phyloP scores from a whole-genome alignment of 768 basidiomycete genomes.

The Inosperma sp. region DNA sequence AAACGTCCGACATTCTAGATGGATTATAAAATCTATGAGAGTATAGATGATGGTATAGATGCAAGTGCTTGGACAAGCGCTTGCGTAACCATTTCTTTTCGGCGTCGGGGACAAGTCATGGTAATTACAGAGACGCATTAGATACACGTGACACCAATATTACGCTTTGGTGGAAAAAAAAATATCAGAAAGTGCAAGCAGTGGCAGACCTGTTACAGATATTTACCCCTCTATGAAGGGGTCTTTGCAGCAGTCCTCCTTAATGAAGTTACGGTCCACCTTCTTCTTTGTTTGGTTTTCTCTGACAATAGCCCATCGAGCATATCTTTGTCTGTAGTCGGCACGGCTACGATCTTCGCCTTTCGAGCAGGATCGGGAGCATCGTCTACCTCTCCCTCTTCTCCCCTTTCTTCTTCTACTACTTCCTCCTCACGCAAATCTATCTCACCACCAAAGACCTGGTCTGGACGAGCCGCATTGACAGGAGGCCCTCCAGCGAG shows the following conservation, averaged over 20 bases:
- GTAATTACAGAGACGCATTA: constrained; percentile 12
- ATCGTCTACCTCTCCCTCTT: constrained; percentile 78
- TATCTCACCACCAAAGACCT: constrained; percentile 61
- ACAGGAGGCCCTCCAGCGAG: constrained; percentile 38
- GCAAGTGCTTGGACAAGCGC: constrained; percentile 21
- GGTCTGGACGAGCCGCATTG: constrained; percentile 53
- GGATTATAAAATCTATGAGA: neutral
- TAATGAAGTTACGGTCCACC: constrained; percentile 37
- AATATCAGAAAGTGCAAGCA: no score
- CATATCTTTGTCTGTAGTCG: constrained; percentile 26
- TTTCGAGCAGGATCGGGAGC: constrained; percentile 52
- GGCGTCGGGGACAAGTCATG: constrained; percentile 15
- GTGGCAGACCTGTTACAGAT: no score
- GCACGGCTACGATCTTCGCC: constrained; percentile 47
- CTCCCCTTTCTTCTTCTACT: constrained; percentile 70
- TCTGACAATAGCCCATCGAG: constrained; percentile 25
- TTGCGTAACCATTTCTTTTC: constrained; percentile 13
- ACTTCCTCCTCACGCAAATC: constrained; percentile 77
- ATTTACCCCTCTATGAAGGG: no score
- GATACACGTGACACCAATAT: constrained; percentile 8
- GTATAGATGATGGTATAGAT: neutral
- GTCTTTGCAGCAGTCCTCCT: constrained; percentile 37
- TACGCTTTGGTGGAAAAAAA: no score
- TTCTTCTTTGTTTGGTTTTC: constrained; percentile 33
- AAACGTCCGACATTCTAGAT: constrained; percentile 59